Evolutionary conservation across 331 rosid genomes (phyloP).

Genomic region (Quercus lobata): DNA sequence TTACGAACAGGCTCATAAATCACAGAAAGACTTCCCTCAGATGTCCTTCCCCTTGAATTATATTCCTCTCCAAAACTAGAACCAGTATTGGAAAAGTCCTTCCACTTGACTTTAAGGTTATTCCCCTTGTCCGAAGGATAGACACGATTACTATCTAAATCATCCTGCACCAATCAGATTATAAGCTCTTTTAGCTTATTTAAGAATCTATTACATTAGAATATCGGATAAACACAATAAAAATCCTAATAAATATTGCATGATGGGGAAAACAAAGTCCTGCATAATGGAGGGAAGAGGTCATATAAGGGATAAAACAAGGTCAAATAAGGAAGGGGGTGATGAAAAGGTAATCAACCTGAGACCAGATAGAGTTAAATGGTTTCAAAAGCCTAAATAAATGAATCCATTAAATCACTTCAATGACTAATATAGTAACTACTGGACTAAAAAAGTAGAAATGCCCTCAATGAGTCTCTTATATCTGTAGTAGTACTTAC

Average conservation of each 20-base stretch:
- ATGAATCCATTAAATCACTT: background rate
- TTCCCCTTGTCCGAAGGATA: slow-evolving; percentile 13
- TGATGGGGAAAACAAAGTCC: too few relatives aligned
- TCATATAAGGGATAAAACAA: too few relatives aligned
- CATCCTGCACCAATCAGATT: slow-evolving; percentile 25
- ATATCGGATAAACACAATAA: background rate
- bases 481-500: background rate
- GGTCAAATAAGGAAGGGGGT: background rate
- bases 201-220: background rate
- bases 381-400: background rate
- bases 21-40: background rate
- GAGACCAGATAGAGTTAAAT: background rate
- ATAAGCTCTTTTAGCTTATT: background rate
- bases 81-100: background rate
- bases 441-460: too few relatives aligned
- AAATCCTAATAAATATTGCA: too few relatives aligned
- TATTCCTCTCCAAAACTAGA: slow-evolving; percentile 2
- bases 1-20: slow-evolving; percentile 7
- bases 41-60: background rate
- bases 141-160: slow-evolving; percentile 8
- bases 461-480: too few relatives aligned
- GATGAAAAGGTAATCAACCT: background rate
- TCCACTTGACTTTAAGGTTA: background rate
- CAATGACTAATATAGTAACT: too few relatives aligned
- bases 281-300: too few relatives aligned